Evolutionary conservation across 176 grass and related monocot genomes (phyloP).

Genomic region (Alloteropsis semialata): DNA sequence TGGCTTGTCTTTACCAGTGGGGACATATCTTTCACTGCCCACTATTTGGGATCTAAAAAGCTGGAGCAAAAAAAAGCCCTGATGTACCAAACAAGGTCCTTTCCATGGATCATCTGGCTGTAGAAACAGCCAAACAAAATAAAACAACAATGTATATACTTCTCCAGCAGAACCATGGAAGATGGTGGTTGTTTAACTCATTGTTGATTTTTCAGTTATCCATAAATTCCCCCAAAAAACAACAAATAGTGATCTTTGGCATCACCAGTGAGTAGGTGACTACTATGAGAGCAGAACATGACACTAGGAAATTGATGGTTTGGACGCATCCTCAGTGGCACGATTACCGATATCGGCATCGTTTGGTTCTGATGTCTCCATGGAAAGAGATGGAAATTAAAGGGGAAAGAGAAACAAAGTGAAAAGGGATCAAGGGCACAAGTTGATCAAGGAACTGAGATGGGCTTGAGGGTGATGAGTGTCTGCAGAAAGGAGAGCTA

Average conservation of each 20-base stretch:
- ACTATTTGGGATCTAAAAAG: not conserved
- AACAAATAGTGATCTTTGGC: not conserved
- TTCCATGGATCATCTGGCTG: not conserved
- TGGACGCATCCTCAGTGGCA: not conserved
- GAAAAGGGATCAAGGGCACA: not conserved
- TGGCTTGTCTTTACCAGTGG: not conserved
- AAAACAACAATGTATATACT: not conserved
- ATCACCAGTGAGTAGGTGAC: not conserved
- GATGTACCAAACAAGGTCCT: not conserved
- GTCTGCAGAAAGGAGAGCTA: not conserved
- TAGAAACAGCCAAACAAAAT: not conserved
- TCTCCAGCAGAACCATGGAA: not conserved
- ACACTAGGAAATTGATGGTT: not conserved
- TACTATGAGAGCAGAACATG: not conserved
- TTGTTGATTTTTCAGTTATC: not conserved
- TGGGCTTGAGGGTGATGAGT: not conserved
- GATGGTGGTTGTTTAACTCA: not conserved
- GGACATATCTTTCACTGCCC: not conserved
- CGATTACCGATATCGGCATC: not conserved
- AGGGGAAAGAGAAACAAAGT: not conserved
- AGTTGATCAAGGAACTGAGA: not conserved
- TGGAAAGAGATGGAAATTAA: constrained; percentile 4
- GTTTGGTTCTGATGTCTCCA: not conserved
- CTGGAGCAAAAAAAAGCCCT: not conserved
- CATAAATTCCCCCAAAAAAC: not conserved